Percentiles rank a stretch among this genome's conserved stretches.
These are phyloP conservation scores for Xylaria multiplex DNA, from an alignment of 2,329 filamentous ascomycete species.

Conservation along the genomic window DNA sequence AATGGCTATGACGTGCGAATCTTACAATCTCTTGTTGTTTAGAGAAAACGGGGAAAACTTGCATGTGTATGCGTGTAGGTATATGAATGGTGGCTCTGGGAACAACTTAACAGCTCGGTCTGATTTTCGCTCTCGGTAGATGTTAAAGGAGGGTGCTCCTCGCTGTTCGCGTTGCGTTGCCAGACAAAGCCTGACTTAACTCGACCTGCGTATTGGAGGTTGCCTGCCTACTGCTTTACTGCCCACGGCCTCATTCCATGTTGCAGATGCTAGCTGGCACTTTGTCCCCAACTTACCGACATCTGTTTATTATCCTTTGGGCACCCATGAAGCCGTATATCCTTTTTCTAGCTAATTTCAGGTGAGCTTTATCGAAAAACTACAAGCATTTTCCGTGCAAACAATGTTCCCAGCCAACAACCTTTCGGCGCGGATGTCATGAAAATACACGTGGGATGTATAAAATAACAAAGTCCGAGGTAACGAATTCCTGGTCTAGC, in stretches of 20 bases:
- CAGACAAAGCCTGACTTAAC: conserved; percentile 1
- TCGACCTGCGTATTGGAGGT: too few species aligned
- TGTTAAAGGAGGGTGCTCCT: background rate
- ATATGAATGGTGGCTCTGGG: conserved; percentile 32
- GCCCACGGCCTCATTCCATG: conserved; percentile 9
- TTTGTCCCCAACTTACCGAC: background rate
- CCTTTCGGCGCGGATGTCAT: background rate
- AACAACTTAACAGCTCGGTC: conserved; percentile 1
- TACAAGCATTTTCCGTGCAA: background rate
- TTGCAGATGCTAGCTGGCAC: conserved; percentile 5
- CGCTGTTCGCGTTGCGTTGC: conserved; percentile 16
- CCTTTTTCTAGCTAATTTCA: background rate
- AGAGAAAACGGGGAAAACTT: conserved; percentile 21
- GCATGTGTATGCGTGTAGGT: conserved; percentile 36
- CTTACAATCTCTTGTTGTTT: conserved; percentile 22
- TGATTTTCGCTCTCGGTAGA: conserved; percentile 6
- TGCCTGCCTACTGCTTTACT: background rate
- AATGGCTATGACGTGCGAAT: conserved; percentile 30
- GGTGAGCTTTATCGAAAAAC: background rate
- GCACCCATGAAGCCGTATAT: background rate
- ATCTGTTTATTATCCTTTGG: background rate
- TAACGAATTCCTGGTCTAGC: background rate
- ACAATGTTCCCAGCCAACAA: background rate
- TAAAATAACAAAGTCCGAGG: conserved; percentile 5
- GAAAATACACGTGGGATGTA: background rate